These are phyloP conservation scores for Ocimum tenuiflorum DNA, from an alignment of 257 asterid genomes.

Conservation along the genomic window DNA sequence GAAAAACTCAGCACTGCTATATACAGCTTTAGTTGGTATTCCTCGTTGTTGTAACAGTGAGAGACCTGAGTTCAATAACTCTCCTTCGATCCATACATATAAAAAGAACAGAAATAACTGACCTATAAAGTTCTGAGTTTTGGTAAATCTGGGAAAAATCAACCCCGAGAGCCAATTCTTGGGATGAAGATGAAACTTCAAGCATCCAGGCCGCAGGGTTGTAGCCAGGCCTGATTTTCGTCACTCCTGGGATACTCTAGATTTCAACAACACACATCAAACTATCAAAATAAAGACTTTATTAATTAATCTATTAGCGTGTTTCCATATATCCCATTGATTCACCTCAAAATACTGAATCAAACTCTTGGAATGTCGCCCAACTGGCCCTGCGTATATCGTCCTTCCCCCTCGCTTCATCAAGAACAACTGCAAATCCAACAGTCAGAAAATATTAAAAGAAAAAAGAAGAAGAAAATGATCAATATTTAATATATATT, in stretches of 20 bases:
- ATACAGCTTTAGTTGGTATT: no score
- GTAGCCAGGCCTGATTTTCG: conserved; percentile 40
- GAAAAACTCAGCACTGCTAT: no score
- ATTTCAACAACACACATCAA: no score
- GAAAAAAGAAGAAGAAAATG: no score
- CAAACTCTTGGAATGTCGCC: conserved; percentile 41
- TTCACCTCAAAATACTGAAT: conserved; percentile 49
- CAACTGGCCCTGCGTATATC: conserved; percentile 66
- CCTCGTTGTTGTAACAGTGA: no score
- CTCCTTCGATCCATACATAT: no score
- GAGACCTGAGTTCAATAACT: no score
- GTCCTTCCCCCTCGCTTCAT: conserved; percentile 67
- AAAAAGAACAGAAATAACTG: no score
- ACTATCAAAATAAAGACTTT: neutral
- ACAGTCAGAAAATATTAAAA: no score
- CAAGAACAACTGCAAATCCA: conserved; percentile 36
- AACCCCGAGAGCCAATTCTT: neutral
- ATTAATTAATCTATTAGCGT: no score
- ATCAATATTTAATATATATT: no score
- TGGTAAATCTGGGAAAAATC: neutral
- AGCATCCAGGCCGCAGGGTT: conserved; percentile 78
- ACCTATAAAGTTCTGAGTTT: neutral
- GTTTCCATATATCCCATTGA: no score
- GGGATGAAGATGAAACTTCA: conserved; percentile 41
- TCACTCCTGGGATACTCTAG: conserved; percentile 37